Conservation (phyloP, 2,329 filamentous ascomycete genomes). For the Penicillium sp. region DNA sequence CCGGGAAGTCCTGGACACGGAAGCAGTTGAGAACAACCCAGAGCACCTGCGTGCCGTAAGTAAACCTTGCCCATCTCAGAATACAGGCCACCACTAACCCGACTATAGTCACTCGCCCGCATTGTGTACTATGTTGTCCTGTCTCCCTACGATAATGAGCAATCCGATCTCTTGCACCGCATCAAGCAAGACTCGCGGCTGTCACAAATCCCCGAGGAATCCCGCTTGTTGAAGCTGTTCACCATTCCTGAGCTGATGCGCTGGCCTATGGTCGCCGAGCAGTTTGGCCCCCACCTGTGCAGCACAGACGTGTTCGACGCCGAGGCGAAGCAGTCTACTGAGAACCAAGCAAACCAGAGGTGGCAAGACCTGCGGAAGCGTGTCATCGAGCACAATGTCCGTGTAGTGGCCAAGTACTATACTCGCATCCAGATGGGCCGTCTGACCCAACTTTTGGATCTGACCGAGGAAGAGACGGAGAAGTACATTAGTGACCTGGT, state of each 20-base stretch:
- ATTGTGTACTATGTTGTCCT: constrained; percentile 98
- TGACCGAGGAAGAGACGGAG: constrained; percentile 93
- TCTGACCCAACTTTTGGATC: constrained; percentile 83
- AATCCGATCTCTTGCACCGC: constrained; percentile 93
- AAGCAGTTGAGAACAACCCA: constrained; percentile 87
- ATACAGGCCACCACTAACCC: constrained; percentile 2
- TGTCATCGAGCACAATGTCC: constrained; percentile 98
- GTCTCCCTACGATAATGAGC: constrained; percentile 95
- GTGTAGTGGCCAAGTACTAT: constrained; percentile 97
- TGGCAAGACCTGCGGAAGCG: constrained; percentile 97
- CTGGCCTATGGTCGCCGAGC: constrained; percentile 88
- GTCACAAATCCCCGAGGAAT: constrained; percentile 71
- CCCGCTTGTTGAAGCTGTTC: constrained; percentile 87
- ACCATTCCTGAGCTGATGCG: constrained; percentile 96
- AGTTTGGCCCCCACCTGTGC: constrained; percentile 84
- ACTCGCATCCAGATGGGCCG: constrained; percentile 92
- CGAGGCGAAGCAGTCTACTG: constrained; percentile 58
- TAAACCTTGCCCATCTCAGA: constrained; percentile 6
- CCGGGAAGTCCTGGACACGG: constrained; percentile 91
- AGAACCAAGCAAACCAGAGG: constrained; percentile 77
- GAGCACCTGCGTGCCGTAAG: constrained; percentile 80
- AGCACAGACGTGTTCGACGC: constrained; percentile 85
- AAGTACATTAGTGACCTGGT: constrained; percentile 98
- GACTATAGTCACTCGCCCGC: constrained; percentile 72
- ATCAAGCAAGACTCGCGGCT: constrained; percentile 83